phyloP scores from a whole-genome alignment of 805 yeast genomes.

The Suhomyces sp. region DNA sequence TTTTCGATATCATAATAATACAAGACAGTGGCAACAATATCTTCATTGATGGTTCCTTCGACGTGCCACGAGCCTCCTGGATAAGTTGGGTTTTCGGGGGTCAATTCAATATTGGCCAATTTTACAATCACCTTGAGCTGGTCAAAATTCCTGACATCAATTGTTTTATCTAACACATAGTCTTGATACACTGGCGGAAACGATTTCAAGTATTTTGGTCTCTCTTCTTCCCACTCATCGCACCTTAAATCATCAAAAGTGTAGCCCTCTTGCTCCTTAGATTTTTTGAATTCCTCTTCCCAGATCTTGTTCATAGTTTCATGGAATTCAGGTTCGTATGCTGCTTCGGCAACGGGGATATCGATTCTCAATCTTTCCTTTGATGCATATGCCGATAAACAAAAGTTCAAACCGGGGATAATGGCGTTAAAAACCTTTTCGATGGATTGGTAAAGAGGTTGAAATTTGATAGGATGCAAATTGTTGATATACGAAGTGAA shows the following conservation, averaged over 20 bases:
- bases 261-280: no score
- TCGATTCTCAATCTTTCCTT: slow-evolving; percentile 15
- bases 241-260: no score
- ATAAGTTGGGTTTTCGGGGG: slow-evolving; percentile 40
- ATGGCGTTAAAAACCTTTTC: slow-evolving; percentile 27
- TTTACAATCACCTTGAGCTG: slow-evolving; percentile 38
- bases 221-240: neutral
- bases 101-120: slow-evolving; percentile 40
- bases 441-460: slow-evolving; percentile 28
- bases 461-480: slow-evolving; percentile 31
- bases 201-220: neutral
- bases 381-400: slow-evolving; percentile 24
- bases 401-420: slow-evolving; percentile 32
- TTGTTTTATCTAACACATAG: no score
- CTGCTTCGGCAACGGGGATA: slow-evolving; percentile 16
- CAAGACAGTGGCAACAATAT: slow-evolving; percentile 40
- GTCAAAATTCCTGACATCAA: slow-evolving; percentile 17
- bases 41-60: slow-evolving; percentile 42
- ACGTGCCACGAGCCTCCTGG: slow-evolving; percentile 45
- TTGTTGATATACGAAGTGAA: slow-evolving; percentile 41
- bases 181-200: slow-evolving; percentile 4
- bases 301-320: no score
- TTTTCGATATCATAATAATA: slow-evolving; percentile 44
- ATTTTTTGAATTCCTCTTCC: no score
- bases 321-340: no score